Evolutionary conservation across 2,329 filamentous ascomycete genomes (phyloP).

Genomic region (Colletotrichum musae): DNA sequence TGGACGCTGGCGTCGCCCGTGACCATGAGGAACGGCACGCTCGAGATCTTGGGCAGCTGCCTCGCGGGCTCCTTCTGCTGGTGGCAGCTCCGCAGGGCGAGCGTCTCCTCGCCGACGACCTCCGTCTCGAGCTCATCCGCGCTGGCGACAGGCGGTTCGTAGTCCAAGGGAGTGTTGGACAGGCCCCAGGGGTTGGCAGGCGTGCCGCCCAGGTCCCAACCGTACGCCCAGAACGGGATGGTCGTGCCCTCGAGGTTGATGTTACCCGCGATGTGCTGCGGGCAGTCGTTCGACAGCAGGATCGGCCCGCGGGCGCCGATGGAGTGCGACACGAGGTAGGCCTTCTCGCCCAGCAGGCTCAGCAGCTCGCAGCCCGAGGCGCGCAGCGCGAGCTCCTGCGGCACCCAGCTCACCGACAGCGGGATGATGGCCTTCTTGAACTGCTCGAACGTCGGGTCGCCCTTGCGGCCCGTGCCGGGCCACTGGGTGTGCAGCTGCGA

Average conservation of each 20-base stretch:
- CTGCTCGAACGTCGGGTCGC: slow-evolving; percentile 48
- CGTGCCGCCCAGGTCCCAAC: slow-evolving; percentile 15
- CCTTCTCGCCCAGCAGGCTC: slow-evolving; percentile 46
- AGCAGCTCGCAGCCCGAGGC: slow-evolving; percentile 49
- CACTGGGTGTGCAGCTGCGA: slow-evolving; percentile 54
- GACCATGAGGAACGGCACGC: slow-evolving; percentile 63
- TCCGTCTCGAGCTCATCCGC: slow-evolving; percentile 34
- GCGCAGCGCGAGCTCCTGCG: slow-evolving; percentile 48
- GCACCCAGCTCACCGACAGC: slow-evolving; percentile 46
- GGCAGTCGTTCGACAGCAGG: slow-evolving; percentile 47
- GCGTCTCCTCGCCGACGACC: slow-evolving; percentile 34
- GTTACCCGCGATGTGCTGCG: slow-evolving; percentile 45
- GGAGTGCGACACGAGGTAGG: slow-evolving; percentile 51
- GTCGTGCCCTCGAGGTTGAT: slow-evolving; percentile 48
- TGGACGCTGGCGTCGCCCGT: slow-evolving; percentile 70
- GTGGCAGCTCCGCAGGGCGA: slow-evolving; percentile 20
- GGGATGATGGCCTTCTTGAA: slow-evolving; percentile 49
- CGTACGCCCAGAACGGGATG: slow-evolving; percentile 47
- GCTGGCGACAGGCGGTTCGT: slow-evolving; percentile 51
- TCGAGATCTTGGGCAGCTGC: slow-evolving; percentile 62
- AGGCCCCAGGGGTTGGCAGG: slow-evolving; percentile 55
- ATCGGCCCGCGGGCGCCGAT: slow-evolving; percentile 43
- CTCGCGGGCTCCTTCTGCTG: slow-evolving; percentile 45
- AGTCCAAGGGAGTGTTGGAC: slow-evolving; percentile 58
- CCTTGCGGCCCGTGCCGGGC: slow-evolving; percentile 51